Evolutionary conservation across 371 early-diverging fungal species (phyloP), one percentile per base, ranked within the genome.

Genomic region (Rhizopus delemar): DNA sequence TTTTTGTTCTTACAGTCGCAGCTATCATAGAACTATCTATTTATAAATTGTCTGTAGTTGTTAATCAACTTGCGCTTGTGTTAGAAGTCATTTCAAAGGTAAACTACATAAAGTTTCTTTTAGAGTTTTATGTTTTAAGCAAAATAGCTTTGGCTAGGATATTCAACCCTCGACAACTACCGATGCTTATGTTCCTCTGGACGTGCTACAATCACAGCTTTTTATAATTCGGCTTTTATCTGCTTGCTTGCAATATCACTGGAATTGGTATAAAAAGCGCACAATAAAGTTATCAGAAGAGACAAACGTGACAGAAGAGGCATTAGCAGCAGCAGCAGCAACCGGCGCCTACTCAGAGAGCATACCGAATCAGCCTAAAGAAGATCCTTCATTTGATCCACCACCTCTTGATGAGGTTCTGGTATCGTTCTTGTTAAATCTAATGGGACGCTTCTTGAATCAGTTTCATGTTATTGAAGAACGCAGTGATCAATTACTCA

Each of bases 401-500:
- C 90, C 90, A 8, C 84, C 91, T 35, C 66, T 93, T 33, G 91
- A 91, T 33, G 93, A 93, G 38, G 62, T 70, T 4, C 72, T 91
- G 9, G 87, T 85, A 8, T 80, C 83, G 54, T 88, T 81, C 60
- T 68, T 91, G 7, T 75, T 90, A 28, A 71, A 71, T 16, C 69
- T 87, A 15, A 66, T 90, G 61, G 76, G 83, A 12, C 73, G 83
- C 29, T 90, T 87, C 71, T 66, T 93, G 45, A 71, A 78, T 52
- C 77, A 75, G 39, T 65, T 68, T 41, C 72, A 77, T 33, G 54
- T 66, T 5, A 63, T 74, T 31, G 81, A 80, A 60, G 71, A 72
- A 56, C 76, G 80, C 55, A 77, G 76, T 56, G 77, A 81, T 32
- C 75, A 81, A 50, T 51, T 68, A 36, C 54, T 71, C 8, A 50